These are phyloP conservation scores for Plasmodium adleri DNA, from an alignment of 169 alveolate species.

Conservation along the genomic window DNA sequence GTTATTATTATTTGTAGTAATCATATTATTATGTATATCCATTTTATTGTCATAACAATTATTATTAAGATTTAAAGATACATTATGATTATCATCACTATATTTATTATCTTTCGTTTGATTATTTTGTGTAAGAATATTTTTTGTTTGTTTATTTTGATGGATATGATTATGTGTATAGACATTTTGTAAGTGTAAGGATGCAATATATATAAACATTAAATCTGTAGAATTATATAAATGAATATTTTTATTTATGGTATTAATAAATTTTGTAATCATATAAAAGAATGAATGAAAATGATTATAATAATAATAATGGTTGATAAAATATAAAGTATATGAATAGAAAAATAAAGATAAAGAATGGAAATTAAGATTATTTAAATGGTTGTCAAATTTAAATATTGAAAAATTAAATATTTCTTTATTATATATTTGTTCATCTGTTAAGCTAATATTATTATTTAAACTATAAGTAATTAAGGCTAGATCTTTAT, in stretches of 20 bases:
- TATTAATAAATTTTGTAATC: conserved; percentile 52
- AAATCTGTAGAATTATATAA: conserved; percentile 59
- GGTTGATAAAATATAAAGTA: conserved; percentile 50
- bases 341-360: conserved; percentile 73
- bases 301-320: neutral
- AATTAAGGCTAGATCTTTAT: conserved; percentile 53
- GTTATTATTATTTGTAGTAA: no score
- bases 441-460: conserved; percentile 6
- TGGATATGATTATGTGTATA: neutral
- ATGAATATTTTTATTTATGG: conserved; percentile 33
- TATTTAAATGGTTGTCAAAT: conserved; percentile 44
- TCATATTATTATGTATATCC: no score
- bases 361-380: conserved; percentile 50
- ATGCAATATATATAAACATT: conserved; percentile 52
- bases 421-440: conserved; percentile 50
- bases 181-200: conserved; percentile 20
- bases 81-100: no score
- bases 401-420: conserved; percentile 47
- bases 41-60: no score
- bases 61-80: no score
- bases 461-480: conserved; percentile 37
- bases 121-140: no score
- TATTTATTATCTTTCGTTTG: no score
- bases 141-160: no score
- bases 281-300: conserved; percentile 58